Evolutionary conservation across 257 asterid species (phyloP), one percentile per base, ranked within the genome.

Genomic region (Fraxinus anomala): DNA sequence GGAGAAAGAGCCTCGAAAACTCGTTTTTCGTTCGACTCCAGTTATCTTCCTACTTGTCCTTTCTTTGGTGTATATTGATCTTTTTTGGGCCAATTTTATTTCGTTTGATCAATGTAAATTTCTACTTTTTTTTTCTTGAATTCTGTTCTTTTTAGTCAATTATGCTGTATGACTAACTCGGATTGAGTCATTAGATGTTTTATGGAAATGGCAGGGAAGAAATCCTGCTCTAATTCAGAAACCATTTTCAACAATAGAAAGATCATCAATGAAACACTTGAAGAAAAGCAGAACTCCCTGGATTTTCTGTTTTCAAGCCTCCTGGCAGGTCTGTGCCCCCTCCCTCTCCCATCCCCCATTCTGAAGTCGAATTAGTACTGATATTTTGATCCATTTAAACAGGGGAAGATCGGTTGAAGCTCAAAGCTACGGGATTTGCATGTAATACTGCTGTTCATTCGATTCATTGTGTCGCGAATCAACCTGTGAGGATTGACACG

Each of bases 381-480:
- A 42, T 42, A 42, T 11, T 42, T 42, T 72, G 79, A 42, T 40
- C 24, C 19, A 21, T 51, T 10, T 51, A 39, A 82, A 81, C 90
- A 92, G 97, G 85, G 75, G 81, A 85, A 71, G 87, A 86, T 26
- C 80, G 34, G 13, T 30, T 49, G 14, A 80, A 82, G 51, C 78
- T 89, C 13, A 80, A 81, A 78, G 78, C 77, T 4, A 83, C 86
- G 0, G 95, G 95, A n/a, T 91, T 91, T 17, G 87, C 87, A 0
- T 85, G 89, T 71, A 34, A 85, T 7, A 26, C 85, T 8, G 86
- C 81, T 3, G 28, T 42, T 42, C 54, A 84, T 77, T 89, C 97
- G 10, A 80, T 85, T 42, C 83, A 86, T 34, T 92, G 92, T 23
- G 86, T 92, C 13, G 31, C 90, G 4, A 78, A 80, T 65, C 72